Evolutionary conservation across 1,139 yeast species (phyloP).

Genomic region (Sugiyamaella pinicola): DNA sequence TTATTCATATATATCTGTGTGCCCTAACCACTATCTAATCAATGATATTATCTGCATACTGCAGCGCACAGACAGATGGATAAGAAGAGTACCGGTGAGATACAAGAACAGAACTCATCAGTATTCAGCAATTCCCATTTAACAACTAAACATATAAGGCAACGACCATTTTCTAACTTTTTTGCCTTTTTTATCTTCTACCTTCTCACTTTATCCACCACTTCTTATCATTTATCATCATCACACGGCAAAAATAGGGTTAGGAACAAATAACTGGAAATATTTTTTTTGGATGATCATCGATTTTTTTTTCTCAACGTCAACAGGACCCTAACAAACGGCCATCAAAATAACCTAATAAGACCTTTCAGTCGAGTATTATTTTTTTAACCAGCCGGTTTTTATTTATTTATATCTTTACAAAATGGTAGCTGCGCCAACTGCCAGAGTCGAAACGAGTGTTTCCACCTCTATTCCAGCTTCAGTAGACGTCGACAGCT

Average conservation of each 20-base stretch:
- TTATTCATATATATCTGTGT: too few relatives aligned
- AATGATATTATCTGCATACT: neutral
- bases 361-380: neutral
- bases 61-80: too few relatives aligned
- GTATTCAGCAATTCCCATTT: too few relatives aligned
- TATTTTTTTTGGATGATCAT: conserved; percentile 7
- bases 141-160: too few relatives aligned
- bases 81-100: too few relatives aligned
- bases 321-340: neutral
- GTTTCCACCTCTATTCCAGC: conserved; percentile 28
- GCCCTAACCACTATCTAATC: conserved; percentile 12
- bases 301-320: neutral
- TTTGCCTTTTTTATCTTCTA: too few relatives aligned
- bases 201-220: too few relatives aligned
- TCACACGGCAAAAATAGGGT: conserved; percentile 3
- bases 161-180: too few relatives aligned
- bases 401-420: conserved; percentile 3
- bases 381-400: neutral
- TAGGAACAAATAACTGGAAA: neutral
- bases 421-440: conserved; percentile 69
- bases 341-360: neutral
- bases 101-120: too few relatives aligned
- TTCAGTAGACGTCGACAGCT: conserved; percentile 46
- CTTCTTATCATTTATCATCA: neutral
- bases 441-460: conserved; percentile 46